These are phyloP conservation scores for Globisporangium irregulare DNA, from an alignment of 352 stramenopile genomes.

Conservation along the genomic window DNA sequence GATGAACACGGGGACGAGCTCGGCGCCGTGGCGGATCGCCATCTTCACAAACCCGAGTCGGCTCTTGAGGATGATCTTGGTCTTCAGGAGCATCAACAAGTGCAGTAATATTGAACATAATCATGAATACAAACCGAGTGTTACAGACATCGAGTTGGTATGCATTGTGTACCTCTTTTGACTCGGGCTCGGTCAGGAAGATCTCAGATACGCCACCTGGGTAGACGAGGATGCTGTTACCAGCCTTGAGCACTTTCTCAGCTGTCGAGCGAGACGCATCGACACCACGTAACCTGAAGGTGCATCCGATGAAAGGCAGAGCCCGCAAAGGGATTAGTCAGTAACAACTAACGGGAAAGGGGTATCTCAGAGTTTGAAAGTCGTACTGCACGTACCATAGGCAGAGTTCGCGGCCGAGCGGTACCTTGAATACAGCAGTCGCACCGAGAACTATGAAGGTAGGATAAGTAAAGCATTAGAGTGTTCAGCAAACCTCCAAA, in stretches of 20 bases:
- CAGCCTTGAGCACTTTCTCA: constrained; percentile 37
- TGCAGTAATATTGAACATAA: neutral
- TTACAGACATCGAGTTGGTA: neutral
- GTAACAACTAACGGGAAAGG: too few relatives aligned
- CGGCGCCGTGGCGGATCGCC: constrained; percentile 37
- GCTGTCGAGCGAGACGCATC: constrained; percentile 38
- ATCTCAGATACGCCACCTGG: constrained; percentile 43
- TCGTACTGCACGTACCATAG: constrained; percentile 33
- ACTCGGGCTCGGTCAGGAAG: constrained; percentile 41
- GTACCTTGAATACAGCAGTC: constrained; percentile 71
- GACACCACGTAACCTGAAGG: constrained; percentile 17
- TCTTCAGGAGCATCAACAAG: constrained; percentile 15
- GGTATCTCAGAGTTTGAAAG: too few relatives aligned
- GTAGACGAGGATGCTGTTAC: constrained; percentile 45
- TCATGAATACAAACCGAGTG: too few relatives aligned
- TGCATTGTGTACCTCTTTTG: constrained; percentile 30
- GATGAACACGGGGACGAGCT: constrained; percentile 46
- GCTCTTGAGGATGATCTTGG: constrained; percentile 35
- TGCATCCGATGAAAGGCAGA: too few relatives aligned
- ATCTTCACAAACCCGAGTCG: constrained; percentile 48
- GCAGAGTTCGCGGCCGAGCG: constrained; percentile 59
- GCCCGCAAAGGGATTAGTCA: too few relatives aligned
- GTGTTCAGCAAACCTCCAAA: constrained; percentile 5
- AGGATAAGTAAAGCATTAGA: neutral
- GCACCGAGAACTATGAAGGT: constrained; percentile 40